Base-by-base conservation (phyloP, 202 grass and related monocot species). In the Hordeum pubiflorum region DNA sequence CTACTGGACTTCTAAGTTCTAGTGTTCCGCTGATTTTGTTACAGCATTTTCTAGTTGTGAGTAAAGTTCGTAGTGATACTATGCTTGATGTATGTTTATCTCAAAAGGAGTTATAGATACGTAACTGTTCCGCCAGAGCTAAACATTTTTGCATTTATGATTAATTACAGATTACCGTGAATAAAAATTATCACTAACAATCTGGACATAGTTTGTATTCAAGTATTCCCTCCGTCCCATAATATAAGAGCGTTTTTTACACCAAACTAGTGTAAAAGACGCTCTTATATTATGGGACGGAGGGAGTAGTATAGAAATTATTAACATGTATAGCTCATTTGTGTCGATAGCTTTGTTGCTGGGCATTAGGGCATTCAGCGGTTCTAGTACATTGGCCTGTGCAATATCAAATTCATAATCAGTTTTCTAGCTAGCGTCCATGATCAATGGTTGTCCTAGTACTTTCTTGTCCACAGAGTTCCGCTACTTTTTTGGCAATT, bases 61-160 rank as follows among this genome's bases (percentile, higher is more conserved):
- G 7, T 73, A 40, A 73, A 62, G 56, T 63, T 82, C 57, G 12
- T 63, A 39, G 8, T 39, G 9, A 64, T 69, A 18, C 57, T 27
- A 15, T 58, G 27, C 9, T 23, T 39, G 78, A 40, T 6, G 17
- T 58, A 21, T 70, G 37, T 70, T 40, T 80, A 41, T 31, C 2
- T 27, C 37, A 6, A 57, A 81, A 12, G 12, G 55, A 48, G 12
- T 10, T 33, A 81, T 24, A 72, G 20, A 10, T 26, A 26, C 15
- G 2, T 38, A 82, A 74, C 6, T 63, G 9, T 54, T 82, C 21
- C 3, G 6, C 50, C 22, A 18, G 40, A 74, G 40, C 14, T 48
- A 82, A 33, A 82, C 26, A 63, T 44, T 60, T 38, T 50, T 52
- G 69, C 13, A 50, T 52, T 73, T 24, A 37, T 82, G n/a, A 52